phyloP scores from a whole-genome alignment of 2,329 filamentous ascomycete genomes.

The Polytolypa hystricis region DNA sequence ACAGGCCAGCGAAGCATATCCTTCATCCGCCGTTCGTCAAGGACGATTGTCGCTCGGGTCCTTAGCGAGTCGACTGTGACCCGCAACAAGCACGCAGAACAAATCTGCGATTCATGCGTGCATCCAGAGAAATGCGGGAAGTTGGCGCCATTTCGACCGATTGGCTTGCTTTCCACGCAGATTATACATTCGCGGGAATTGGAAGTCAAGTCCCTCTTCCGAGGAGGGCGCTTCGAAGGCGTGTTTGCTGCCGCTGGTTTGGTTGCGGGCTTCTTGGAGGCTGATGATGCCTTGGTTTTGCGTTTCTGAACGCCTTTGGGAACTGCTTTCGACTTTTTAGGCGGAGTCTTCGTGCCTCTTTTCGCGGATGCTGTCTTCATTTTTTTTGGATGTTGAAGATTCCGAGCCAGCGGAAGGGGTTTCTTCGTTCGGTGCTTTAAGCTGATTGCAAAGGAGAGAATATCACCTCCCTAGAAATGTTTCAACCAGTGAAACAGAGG shows the following conservation, averaged over 20 bases:
- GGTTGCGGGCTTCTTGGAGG: not conserved
- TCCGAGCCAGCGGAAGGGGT: too few relatives aligned
- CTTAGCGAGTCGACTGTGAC: conserved; percentile 4
- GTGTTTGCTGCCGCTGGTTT: not conserved
- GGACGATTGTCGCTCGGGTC: not conserved
- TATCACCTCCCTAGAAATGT: too few relatives aligned
- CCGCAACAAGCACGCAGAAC: conserved; percentile 7
- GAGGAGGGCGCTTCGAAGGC: not conserved
- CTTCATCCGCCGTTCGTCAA: not conserved
- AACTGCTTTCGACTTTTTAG: too few relatives aligned
- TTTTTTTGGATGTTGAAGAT: too few relatives aligned
- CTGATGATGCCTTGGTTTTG: too few relatives aligned
- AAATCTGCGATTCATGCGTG: conserved; percentile 5
- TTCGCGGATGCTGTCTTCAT: too few relatives aligned
- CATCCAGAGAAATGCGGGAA: conserved; percentile 8
- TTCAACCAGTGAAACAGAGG: too few relatives aligned
- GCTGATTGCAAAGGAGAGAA: too few relatives aligned
- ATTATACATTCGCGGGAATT: conserved; percentile 7
- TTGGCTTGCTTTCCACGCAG: conserved; percentile 6
- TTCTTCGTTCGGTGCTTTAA: too few relatives aligned
- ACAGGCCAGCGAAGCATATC: conserved; percentile 6
- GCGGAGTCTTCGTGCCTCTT: too few relatives aligned
- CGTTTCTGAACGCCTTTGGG: too few relatives aligned
- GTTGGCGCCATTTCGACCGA: conserved; percentile 5
- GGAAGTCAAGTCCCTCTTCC: not conserved